Evolutionary conservation across 805 yeast genomes (phyloP), one percentile per base, ranked within the genome.

Genomic region (Sugiyamaella marilandica): DNA sequence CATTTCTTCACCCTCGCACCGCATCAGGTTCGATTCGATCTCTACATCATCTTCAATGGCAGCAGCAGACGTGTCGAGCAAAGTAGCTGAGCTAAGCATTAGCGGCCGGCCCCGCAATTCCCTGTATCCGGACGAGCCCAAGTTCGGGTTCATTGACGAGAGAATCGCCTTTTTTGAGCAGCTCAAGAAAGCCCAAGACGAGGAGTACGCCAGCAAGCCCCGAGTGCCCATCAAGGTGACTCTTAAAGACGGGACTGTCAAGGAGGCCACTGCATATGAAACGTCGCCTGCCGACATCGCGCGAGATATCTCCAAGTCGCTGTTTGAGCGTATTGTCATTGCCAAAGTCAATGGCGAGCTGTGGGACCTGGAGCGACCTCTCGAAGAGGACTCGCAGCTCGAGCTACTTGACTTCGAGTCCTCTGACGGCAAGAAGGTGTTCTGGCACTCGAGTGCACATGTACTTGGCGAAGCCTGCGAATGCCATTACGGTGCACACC

Each of bases 371-470:
- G 91, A 85, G 59, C 85, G 99, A 74, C 97, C 97, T 24, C 76
- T 94, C 49, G 99, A 94, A 73, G 85, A 80, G 55, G 76, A 80
- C 55, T 69, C 74, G 24, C 69, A 65, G 49, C 75, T 94, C 58
- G 94, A 89, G 69, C 84, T 90, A 65, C 80, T 89, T 67, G 97
- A 91, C 68, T 94, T 94, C 65, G 95, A 89, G 37, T 78, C 88
- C 56, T 87, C 87, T n/a, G 97, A 91, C 66, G 99, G 98, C 71
- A 88, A 85, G 69, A 82, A 83, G 59, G 98, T 92, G 34, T 94
- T 94, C 74, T 94, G 99, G 99, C 99, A 94, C 71, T 94, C 99
- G 2, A 86, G 96, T 60, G 99, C 99, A 50, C 99, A 94, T 73
- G 92, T 94, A 51, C 76, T 94, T 63, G 99, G 99, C 73, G 99